These are phyloP conservation scores for Fusarium fujikuroi DNA, from an alignment of 2,329 filamentous ascomycete genomes.

Conservation along the genomic window DNA sequence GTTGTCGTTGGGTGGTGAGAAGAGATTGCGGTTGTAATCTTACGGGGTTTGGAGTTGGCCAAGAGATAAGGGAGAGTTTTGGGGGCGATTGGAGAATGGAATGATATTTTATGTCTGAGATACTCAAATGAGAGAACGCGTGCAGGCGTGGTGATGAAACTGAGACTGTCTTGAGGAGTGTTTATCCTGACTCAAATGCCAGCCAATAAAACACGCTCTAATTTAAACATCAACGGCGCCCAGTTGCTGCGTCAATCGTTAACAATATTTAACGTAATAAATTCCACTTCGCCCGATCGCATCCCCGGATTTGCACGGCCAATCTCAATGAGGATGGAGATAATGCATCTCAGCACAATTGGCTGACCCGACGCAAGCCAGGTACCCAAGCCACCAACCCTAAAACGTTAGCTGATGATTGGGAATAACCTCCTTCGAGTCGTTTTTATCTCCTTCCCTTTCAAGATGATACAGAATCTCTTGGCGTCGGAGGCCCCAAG, in stretches of 20 bases:
- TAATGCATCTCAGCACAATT: not conserved
- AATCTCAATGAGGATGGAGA: not conserved
- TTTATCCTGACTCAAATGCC: not conserved
- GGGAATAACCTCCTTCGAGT: not conserved
- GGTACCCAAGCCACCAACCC: not conserved
- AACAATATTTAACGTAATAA: conserved; percentile 14
- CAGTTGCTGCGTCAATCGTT: not conserved
- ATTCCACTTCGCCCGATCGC: conserved; percentile 6
- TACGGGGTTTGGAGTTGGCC: not conserved
- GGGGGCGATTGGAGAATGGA: conserved; percentile 3
- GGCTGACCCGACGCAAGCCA: not conserved
- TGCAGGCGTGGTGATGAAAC: not conserved
- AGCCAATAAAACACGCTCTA: not conserved
- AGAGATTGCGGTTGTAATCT: not conserved
- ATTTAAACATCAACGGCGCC: not conserved
- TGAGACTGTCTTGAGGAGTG: not conserved
- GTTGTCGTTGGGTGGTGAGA: not conserved
- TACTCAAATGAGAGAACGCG: not conserved
- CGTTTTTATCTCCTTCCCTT: conserved; percentile 25
- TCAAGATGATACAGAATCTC: conserved; percentile 7
- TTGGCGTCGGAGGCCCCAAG: conserved; percentile 9
- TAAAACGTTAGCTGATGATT: not conserved
- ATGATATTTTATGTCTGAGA: conserved; percentile 8
- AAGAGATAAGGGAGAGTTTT: conserved; percentile 21
- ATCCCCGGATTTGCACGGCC: conserved; percentile 5